Evolutionary conservation across 2,329 filamentous ascomycete genomes (phyloP), one percentile per base, ranked within the genome.

Genomic region (Talaromyces sp.): DNA sequence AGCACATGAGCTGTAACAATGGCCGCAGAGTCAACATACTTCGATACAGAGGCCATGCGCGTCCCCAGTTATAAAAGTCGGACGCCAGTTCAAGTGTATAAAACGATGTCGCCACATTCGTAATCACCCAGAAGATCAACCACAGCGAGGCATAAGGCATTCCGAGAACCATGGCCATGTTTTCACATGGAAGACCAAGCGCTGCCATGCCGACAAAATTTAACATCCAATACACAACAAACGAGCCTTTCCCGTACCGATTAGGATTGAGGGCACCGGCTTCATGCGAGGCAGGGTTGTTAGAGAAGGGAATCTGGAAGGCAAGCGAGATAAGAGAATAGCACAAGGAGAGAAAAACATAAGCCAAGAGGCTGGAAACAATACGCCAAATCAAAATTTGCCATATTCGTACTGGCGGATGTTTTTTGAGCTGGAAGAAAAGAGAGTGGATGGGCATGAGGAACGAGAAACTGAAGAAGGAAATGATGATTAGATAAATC

Each of bases 91-190:
- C 83, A 51, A 88, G 75, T 4, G 82, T 74, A 69, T 88, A 85
- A 66, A 89, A 87, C 0, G 79, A 74, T 0, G 84, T 87, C 0
- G 80, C 76, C 0, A 88, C 84, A 66, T 89, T 89, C 7, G 84
- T 82, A 60, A 89, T 86, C 49, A 88, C 84, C 85, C 85, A 88
- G 67, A 87, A 88, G 60, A 88, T 87, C 1, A 89, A 73, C 80
- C 86, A 89, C 0, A 87, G 70, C 0, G 84, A 80, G 57, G 79
- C 82, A 85, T 85, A 88, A 0, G 84, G 86, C 66, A 82, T 77
- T 0, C 84, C 85, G 4, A 88, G 75, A 1, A 88, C 67, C 82
- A 87, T 88, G 0, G 83, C 83, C 30, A 86, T 81, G 66, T 88
- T 88, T 73, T 89, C 86, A 67, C 84, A 87, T 0, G 86, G 84